Conservation (phyloP, 805 yeast genomes). For the Jamesozyma hellenica region DNA sequence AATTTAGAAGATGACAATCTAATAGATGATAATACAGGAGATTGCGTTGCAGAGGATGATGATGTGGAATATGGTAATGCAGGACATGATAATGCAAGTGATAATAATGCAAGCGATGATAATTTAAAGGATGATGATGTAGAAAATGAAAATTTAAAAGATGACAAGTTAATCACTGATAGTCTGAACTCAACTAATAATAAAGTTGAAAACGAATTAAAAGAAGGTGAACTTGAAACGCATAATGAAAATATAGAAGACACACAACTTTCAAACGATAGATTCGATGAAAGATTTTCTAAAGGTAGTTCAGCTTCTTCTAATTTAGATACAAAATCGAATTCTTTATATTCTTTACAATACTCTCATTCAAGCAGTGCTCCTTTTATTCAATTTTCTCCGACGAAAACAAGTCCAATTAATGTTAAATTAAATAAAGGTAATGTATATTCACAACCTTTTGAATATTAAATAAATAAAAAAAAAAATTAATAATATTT, state of each 20-base stretch:
- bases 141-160: too few relatives aligned
- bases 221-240: neutral
- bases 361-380: neutral
- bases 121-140: too few relatives aligned
- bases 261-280: neutral
- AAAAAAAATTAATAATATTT: too few relatives aligned
- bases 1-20: too few relatives aligned
- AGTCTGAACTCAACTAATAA: too few relatives aligned
- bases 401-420: conserved; percentile 14
- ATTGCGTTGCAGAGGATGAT: too few relatives aligned
- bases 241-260: neutral
- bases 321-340: conserved; percentile 1
- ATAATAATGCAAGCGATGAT: too few relatives aligned
- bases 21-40: too few relatives aligned
- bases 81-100: too few relatives aligned
- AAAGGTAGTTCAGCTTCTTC: neutral
- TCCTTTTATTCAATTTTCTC: conserved; percentile 17
- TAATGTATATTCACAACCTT: conserved; percentile 28
- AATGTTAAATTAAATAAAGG: conserved; percentile 19
- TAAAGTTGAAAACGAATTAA: neutral
- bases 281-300: neutral
- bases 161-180: too few relatives aligned
- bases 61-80: too few relatives aligned
- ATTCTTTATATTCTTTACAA: conserved; percentile 5
- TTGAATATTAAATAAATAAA: conserved; percentile 15